These are phyloP conservation scores for Setaria italica DNA, from an alignment of 202 grass and related monocot genomes.

Conservation along the genomic window DNA sequence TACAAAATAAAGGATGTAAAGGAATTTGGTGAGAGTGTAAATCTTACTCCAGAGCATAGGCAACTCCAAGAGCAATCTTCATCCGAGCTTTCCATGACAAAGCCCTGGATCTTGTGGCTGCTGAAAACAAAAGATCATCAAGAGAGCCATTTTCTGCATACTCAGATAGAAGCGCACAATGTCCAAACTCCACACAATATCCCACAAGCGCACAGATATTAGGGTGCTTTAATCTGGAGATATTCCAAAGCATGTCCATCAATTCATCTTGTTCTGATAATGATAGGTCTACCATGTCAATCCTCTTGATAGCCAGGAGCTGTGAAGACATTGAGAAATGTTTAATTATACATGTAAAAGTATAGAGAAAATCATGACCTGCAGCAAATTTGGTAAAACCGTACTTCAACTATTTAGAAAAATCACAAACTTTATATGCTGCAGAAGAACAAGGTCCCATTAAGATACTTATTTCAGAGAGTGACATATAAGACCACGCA, in stretches of 20 bases:
- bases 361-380: conserved; percentile 21
- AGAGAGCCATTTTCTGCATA: conserved; percentile 85
- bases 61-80: conserved; percentile 90
- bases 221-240: conserved; percentile 81
- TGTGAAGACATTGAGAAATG: conserved; percentile 45
- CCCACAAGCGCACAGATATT: conserved; percentile 79
- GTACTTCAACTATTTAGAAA: conserved; percentile 28
- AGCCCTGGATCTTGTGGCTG: conserved; percentile 59
- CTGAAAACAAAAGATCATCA: conserved; percentile 78
- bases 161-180: conserved; percentile 73
- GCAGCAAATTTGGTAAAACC: background rate
- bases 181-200: conserved; percentile 83
- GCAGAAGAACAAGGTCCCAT: conserved; percentile 8
- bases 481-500: conserved; percentile 11
- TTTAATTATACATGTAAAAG: conserved; percentile 24
- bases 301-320: conserved; percentile 91
- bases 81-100: conserved; percentile 95
- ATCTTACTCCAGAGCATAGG: conserved; percentile 86
- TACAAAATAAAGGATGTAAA: conserved; percentile 20
- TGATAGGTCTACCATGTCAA: conserved; percentile 77
- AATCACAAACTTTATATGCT: conserved; percentile 24
- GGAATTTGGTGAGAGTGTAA: conserved; percentile 28
- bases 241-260: conserved; percentile 80
- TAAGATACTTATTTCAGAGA: background rate
- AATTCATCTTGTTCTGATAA: conserved; percentile 86